These are phyloP conservation scores for Lepiota brunneoincarnata DNA, from an alignment of 768 basidiomycete genomes.

Conservation along the genomic window DNA sequence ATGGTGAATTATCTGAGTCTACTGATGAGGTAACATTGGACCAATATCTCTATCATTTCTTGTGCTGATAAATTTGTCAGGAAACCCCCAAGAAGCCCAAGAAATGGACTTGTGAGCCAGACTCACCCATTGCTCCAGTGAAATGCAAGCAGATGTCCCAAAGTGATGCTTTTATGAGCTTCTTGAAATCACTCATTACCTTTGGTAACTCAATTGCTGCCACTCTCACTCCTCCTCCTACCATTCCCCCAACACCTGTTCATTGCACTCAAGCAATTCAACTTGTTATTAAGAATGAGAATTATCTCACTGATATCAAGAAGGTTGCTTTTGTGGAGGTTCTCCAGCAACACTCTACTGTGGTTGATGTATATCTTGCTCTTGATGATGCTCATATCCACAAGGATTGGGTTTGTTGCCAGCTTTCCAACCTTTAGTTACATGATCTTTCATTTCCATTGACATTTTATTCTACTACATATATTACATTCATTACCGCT, in stretches of 20 bases:
- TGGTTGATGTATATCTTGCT: conserved; percentile 9
- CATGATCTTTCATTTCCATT: too few relatives aligned
- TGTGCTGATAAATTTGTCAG: too few relatives aligned
- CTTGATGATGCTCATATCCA: conserved; percentile 1
- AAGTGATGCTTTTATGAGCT: conserved; percentile 1
- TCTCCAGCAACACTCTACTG: not conserved
- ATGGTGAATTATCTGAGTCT: not conserved
- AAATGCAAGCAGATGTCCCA: not conserved
- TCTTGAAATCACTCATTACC: not conserved
- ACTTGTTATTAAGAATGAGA: not conserved
- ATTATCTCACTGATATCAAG: conserved; percentile 2
- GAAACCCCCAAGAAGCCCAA: too few relatives aligned
- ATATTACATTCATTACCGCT: too few relatives aligned
- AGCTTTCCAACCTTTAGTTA: too few relatives aligned
- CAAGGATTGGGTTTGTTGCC: conserved; percentile 9
- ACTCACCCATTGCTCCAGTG: not conserved
- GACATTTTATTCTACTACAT: too few relatives aligned
- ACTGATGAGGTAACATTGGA: too few relatives aligned
- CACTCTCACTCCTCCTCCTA: conserved; percentile 6
- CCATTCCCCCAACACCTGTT: conserved; percentile 9
- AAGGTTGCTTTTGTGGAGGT: conserved; percentile 5
- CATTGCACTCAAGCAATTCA: conserved; percentile 4
- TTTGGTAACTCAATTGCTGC: not conserved
- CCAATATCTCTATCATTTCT: too few relatives aligned
- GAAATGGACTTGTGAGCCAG: not conserved